Evolutionary conservation across 192 early-diverging fungal species (phyloP), one percentile per base, ranked within the genome.

Genomic region (Rhizophlyctis rosea): DNA sequence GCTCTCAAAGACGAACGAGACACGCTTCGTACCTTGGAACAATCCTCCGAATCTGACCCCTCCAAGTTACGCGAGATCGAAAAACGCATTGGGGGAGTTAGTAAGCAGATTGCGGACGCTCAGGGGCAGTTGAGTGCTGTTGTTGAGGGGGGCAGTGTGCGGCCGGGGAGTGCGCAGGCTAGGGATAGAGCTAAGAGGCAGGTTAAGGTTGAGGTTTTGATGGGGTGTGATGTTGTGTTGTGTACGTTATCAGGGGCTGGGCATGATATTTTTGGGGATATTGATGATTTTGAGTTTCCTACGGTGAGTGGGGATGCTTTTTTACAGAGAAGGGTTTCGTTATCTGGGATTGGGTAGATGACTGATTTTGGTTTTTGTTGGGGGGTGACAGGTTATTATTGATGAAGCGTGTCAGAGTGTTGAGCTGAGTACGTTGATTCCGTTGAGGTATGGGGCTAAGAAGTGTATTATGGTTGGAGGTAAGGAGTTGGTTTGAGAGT

Each of bases 341-440:
- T 47, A n/a, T 47, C 39, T n/a, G n/a, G n/a, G n/a, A n/a, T 39
- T 75, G 82, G 0, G 77, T 78, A 33, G 62, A 89, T 11, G 59
- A 73, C 30, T 58, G 65, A 9, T 77, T 89, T 34, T 74, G 76
- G 5, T 98, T 95, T 69, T 67, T 64, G 21, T 73, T 69, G 4
- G 76, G 74, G 13, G 4, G 65, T 5, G 86, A 23, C 85, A 87
- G 0, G 89, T 96, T 11, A 95, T 98, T 59, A 90, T 98, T 56
- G 96, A 98, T 66, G 96, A 98, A 71, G 96, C 96, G 0, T 93
- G 92, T 25, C 96, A 98, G 65, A 86, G 90, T 2, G 86, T 93
- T 28, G 96, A 98, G 70, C 76, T 94, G 13, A 82, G 84, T 24
- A 86, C 87, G 4, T 54, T 97, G 64, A 97, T 98, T 68, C 94